Percentiles rank a stretch among this genome's conserved stretches.
Evolutionary conservation across 1,139 yeast genomes (phyloP).

Genomic region (Sugiyamaella paludigena): DNA sequence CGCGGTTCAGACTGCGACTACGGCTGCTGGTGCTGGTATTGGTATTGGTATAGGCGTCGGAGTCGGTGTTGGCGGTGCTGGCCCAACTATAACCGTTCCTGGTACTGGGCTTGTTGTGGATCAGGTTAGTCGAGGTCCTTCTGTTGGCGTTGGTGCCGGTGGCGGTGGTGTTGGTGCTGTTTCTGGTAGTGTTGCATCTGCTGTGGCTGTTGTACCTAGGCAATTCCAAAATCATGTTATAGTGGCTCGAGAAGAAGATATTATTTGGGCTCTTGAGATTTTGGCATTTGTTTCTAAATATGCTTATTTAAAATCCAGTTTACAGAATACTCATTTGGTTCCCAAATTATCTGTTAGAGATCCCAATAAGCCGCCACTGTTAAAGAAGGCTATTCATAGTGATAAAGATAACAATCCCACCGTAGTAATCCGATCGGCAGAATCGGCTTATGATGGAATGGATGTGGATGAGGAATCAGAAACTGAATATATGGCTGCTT

Average conservation of each 20-base stretch:
- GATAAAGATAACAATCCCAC: no score
- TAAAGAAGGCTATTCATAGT: not conserved
- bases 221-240: conserved; percentile 71
- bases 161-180: not conserved
- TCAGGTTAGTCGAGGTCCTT: not conserved
- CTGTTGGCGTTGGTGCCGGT: not conserved
- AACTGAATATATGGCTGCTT: not conserved
- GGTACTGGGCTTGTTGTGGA: not conserved
- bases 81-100: not conserved
- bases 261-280: conserved; percentile 88
- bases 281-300: conserved; percentile 92
- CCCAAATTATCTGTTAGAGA: conserved; percentile 43
- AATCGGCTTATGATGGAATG: conserved; percentile 28
- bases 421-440: conserved; percentile 3
- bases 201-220: conserved; percentile 38
- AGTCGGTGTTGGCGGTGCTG: not conserved
- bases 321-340: conserved; percentile 68
- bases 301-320: conserved; percentile 67
- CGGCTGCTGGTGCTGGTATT: conserved; percentile 2
- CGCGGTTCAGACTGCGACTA: conserved; percentile 16
- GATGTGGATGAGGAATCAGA: conserved; percentile 28
- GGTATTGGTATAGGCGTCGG: no score
- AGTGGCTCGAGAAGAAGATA: conserved; percentile 87
- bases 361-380: conserved; percentile 24
- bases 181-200: conserved; percentile 7